Conservation (phyloP, 2,329 filamentous ascomycete species). For the Pseudocercospora vitis region DNA sequence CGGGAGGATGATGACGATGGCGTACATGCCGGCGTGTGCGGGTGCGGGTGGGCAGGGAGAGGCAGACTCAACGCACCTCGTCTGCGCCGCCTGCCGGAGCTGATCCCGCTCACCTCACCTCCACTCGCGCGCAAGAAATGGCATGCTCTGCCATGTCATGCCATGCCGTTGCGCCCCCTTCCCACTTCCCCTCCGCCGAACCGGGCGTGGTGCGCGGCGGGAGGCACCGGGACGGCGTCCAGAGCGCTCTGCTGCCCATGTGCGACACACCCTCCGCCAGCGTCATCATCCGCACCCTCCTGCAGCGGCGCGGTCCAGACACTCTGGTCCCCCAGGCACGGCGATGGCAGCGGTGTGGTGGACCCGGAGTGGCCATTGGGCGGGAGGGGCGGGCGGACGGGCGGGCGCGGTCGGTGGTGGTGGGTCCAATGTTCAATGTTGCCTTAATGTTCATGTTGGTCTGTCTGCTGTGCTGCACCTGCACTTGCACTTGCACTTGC, state of each 20-base stretch:
- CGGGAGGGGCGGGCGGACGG: neutral
- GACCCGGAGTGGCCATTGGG: neutral
- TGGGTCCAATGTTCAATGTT: neutral
- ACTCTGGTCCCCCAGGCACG: constrained; percentile 1
- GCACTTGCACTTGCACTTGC: neutral
- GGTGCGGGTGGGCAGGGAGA: neutral
- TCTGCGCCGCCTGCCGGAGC: neutral
- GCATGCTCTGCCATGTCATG: too few species aligned
- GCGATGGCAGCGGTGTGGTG: neutral
- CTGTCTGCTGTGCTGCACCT: neutral
- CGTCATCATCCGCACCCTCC: neutral
- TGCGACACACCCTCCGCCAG: constrained; percentile 6
- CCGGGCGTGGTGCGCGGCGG: neutral
- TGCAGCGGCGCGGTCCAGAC: constrained; percentile 3
- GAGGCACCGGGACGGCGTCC: neutral
- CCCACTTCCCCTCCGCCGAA: neutral
- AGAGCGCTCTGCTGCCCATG: constrained; percentile 6
- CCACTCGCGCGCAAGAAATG: neutral
- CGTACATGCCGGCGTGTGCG: neutral
- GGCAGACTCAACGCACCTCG: neutral
- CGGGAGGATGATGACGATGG: neutral
- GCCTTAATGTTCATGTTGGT: neutral
- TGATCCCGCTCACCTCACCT: constrained; percentile 1
- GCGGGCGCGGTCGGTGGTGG: neutral
- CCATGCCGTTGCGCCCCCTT: neutral